Evolutionary conservation across 179 eudicot genomes (phyloP), one percentile per base, ranked within the genome.

Genomic region (Amaranthus tricolor): DNA sequence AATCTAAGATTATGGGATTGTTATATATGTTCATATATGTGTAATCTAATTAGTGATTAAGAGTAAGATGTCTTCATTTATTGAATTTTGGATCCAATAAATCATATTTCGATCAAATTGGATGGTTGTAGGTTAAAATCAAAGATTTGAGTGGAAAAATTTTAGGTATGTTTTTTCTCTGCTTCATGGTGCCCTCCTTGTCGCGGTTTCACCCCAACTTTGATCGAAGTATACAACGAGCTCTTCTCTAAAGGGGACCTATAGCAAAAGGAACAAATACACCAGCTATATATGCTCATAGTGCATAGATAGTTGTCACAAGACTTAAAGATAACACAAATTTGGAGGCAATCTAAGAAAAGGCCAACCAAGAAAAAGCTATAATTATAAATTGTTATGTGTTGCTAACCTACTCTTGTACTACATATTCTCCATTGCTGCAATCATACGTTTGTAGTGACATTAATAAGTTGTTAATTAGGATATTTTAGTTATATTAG

Each of bases 121-220:
- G 68, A 48, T 77, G 50, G 16, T 19, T 76, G 60, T 79, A 84
- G 87, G 89, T 80, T 5, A 76, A 86, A 62, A 76, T 86, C 67
- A 68, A 71, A 47, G 78, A 76, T 49, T 50, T 86, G 63, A 66
- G 51, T 66, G 87, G 85, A 61, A 86, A 84, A 63, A 65, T 9
- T 57, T 68, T 84, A 59, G 85, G 82, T 43, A 51, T 86, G n/a
- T 67, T 84, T 84, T 63, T 86, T 86, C 75, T 82, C 89, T 4
- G 84, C 79, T 62, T 86, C 87, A 47, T 82, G 84, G 84, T 84
- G 89, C 43, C 77, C 81, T 11, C 85, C 85, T 17, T 86, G 89
- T 55, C 85, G 76, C 5, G 59, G 68, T 8, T 86, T 86, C 73
- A 86, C 89, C 40, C 87, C 89, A 16, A 21, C 56, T 54, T 73